Conservation (phyloP, 1,139 yeast genomes). For the Nakaseomyces nivariensis region DNA sequence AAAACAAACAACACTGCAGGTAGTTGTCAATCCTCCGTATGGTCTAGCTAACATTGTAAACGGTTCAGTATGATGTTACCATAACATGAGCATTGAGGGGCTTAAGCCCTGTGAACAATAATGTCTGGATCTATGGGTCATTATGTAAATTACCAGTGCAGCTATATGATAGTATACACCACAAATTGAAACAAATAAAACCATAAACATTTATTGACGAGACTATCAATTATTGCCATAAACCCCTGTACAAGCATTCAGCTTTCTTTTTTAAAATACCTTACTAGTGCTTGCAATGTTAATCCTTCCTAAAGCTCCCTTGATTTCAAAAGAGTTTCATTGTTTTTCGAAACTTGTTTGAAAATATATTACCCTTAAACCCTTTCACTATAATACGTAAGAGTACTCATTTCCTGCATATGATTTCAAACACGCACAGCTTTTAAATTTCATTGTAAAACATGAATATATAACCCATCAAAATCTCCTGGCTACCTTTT, state of each 20-base stretch:
- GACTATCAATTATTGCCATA: background rate
- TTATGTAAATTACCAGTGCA: background rate
- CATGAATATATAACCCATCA: background rate
- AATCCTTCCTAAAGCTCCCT: background rate
- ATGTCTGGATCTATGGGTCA: background rate
- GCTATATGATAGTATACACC: background rate
- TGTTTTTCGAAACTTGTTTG: background rate
- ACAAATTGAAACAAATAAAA: background rate
- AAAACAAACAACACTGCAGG: too few relatives aligned
- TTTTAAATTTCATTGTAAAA: background rate
- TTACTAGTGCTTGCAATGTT: too few relatives aligned
- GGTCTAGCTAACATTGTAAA: too few relatives aligned
- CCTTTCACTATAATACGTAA: background rate
- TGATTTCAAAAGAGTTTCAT: constrained; percentile 1
- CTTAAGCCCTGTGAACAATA: background rate
- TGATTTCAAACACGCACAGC: background rate
- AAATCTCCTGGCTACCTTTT: background rate
- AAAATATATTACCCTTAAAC: background rate
- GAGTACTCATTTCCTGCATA: background rate
- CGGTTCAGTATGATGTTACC: too few relatives aligned
- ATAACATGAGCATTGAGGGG: background rate
- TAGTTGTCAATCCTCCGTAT: too few relatives aligned
- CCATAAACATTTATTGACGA: background rate
- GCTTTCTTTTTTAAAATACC: too few relatives aligned
- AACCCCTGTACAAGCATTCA: background rate